Percentiles rank a stretch among this genome's conserved stretches.
Conservation (phyloP, 768 basidiomycete species). For the Trichaptum fuscoviolaceum region DNA sequence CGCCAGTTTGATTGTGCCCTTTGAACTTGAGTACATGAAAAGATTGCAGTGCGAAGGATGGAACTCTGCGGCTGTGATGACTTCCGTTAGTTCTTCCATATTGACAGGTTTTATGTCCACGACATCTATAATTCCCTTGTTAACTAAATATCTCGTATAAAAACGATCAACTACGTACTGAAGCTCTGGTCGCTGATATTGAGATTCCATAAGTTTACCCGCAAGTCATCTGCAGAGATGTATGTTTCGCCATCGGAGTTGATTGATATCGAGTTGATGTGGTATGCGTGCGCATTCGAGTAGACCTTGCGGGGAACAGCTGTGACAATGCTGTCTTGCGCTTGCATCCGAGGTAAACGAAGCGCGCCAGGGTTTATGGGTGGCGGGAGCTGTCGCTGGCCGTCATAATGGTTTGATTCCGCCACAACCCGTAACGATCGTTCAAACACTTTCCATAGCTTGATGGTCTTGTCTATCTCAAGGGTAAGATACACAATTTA, state of each 20-base stretch:
- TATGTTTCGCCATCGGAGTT: slow-evolving; percentile 99
- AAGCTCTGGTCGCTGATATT: slow-evolving; percentile 99
- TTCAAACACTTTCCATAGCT: slow-evolving; percentile 99
- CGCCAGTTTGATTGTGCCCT: slow-evolving; percentile 98
- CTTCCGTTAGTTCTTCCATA: slow-evolving; percentile 99
- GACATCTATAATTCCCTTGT: slow-evolving; percentile 61
- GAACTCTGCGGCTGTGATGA: slow-evolving; percentile 99
- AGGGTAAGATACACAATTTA: neutral
- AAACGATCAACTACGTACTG: slow-evolving; percentile 53
- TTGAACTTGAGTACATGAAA: slow-evolving; percentile 99
- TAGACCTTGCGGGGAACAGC: slow-evolving; percentile 98
- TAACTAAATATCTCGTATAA: slow-evolving; percentile 9
- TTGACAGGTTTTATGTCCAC: slow-evolving; percentile 99
- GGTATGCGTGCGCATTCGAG: slow-evolving; percentile 98
- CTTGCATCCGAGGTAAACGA: slow-evolving; percentile 84
- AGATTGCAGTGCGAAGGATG: slow-evolving; percentile 96
- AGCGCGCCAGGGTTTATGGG: slow-evolving; percentile 57
- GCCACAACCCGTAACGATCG: slow-evolving; percentile 93
- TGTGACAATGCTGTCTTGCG: slow-evolving; percentile 97
- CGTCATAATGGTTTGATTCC: slow-evolving; percentile 91
- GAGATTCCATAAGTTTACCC: slow-evolving; percentile 98
- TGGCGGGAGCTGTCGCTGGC: slow-evolving; percentile 62
- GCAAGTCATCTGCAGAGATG: slow-evolving; percentile 97
- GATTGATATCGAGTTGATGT: slow-evolving; percentile 99
- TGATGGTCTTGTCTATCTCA: slow-evolving; percentile 93